Base-by-base conservation (phyloP, 352 stramenopile species). In the Phytopythium chamaehyphon region DNA sequence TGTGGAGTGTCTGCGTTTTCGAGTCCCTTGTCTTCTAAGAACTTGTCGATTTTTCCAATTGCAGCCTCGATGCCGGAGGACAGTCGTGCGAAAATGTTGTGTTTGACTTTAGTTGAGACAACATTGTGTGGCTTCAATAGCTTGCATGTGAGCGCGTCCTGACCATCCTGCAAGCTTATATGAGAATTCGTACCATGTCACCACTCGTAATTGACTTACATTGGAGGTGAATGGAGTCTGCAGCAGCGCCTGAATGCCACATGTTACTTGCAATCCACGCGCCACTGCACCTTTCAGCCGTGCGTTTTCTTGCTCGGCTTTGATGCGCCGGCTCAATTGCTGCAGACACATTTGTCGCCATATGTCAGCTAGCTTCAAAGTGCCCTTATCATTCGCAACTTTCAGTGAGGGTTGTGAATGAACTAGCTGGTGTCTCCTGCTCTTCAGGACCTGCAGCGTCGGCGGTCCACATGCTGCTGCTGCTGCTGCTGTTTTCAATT, bases 281-380 rank as follows among this genome's bases (percentile, higher is more conserved):
- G 81, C 72, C 5, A 86, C 59, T 26, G 79, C 67, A 0, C 69
- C 52, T 48, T 81, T 84, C 8, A 86, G 57, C 7, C 67, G 67
- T 5, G 63, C 62, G 49, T 85, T 83, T 56, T 86, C 71, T 6
- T 62, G 64, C 52, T 83, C 67, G 12, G 66, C 51, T 31, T 18
- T 26, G 10, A 43, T 16, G 2, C 46, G 46, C 11, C 46, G 46
- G 19, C 31, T 21, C 8, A 51, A 18, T 28, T 51, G 46, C 18
- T 28, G 46, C 26, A 51, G 5, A 9, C 46, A 51, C 28, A 35
- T 40, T 21, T 51, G 46, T 3, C 33, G n/a, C 46, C 46, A 51
- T 28, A 42, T 19, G 31, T 35, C 18, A 9, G 33, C 24, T 2
- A 51, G 14, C 1, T 16, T 10, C 1, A 35, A 18, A 22, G 31